Conservation (phyloP, 306 rosid genomes). For the Ormosia semicastrata region DNA sequence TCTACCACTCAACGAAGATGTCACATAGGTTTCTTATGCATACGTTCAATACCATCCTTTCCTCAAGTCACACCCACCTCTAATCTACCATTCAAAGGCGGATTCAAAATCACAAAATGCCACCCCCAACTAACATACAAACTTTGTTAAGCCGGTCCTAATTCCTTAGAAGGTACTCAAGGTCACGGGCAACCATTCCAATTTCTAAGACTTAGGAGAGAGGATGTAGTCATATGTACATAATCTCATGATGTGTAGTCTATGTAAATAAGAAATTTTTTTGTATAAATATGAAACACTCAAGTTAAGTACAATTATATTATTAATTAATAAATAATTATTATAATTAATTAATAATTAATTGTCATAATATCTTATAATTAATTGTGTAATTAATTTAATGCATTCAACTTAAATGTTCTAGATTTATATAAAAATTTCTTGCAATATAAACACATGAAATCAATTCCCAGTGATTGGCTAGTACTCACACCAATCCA, state of each 20-base stretch:
- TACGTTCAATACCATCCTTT: constrained; percentile 24
- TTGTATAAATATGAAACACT: too few relatives aligned
- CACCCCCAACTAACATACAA: constrained; percentile 46
- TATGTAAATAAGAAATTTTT: too few relatives aligned
- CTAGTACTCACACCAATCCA: not conserved
- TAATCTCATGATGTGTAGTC: not conserved
- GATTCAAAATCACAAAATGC: not conserved
- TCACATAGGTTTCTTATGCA: not conserved
- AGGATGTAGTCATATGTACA: not conserved
- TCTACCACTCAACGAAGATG: not conserved
- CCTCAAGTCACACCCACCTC: constrained; percentile 30
- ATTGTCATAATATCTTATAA: too few relatives aligned
- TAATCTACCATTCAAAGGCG: constrained; percentile 68
- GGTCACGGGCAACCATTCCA: not conserved
- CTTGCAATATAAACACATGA: not conserved
- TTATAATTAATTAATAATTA: too few relatives aligned
- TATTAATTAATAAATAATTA: too few relatives aligned
- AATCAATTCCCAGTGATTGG: not conserved
- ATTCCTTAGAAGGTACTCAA: not conserved
- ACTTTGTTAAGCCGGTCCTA: not conserved
- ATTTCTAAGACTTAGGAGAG: not conserved
- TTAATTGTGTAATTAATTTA: too few relatives aligned
- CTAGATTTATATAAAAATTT: too few relatives aligned
- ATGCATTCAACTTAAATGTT: too few relatives aligned
- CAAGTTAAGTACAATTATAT: too few relatives aligned